Evolutionary conservation across 768 basidiomycete genomes (phyloP).

Genomic region (Tremella mesenterica): DNA sequence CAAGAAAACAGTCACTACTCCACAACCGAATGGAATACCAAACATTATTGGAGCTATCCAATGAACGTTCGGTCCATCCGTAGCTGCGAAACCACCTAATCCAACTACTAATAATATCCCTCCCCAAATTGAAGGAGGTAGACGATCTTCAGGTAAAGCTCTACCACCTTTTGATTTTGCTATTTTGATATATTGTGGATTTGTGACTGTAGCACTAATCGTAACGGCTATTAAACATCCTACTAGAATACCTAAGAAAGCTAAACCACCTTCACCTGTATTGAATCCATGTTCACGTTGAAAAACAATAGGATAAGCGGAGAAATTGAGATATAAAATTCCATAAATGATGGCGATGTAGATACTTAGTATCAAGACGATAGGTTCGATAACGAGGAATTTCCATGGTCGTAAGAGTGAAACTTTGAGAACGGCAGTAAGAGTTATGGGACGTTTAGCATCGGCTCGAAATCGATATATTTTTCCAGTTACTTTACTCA

Average conservation of each 20-base stretch:
- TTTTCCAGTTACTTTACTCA: constrained; percentile 37
- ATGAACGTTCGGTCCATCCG: constrained; percentile 47
- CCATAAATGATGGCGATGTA: constrained; percentile 37
- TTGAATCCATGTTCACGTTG: constrained; percentile 45
- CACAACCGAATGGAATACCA: constrained; percentile 59
- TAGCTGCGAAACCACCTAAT: constrained; percentile 37
- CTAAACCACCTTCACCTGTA: constrained; percentile 45
- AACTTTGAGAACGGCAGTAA: constrained; percentile 31
- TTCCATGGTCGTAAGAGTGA: constrained; percentile 43
- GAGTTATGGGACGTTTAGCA: constrained; percentile 24
- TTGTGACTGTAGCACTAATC: constrained; percentile 31
- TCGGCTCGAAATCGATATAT: constrained; percentile 42
- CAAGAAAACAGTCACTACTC: constrained; percentile 59
- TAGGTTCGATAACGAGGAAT: constrained; percentile 44
- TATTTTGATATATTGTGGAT: constrained; percentile 43
- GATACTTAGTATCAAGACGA: constrained; percentile 42
- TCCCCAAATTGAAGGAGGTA: constrained; percentile 44
- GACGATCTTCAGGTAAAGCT: constrained; percentile 46
- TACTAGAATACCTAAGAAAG: constrained; percentile 44
- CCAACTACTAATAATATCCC: constrained; percentile 44
- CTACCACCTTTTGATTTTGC: constrained; percentile 39
- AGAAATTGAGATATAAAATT: constrained; percentile 40
- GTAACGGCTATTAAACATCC: constrained; percentile 35
- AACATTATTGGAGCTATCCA: constrained; percentile 63
- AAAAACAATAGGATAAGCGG: constrained; percentile 47